These are phyloP conservation scores for Symbiotaphrina buchneri DNA, from an alignment of 495 filamentous ascomycete genomes.

Conservation along the genomic window DNA sequence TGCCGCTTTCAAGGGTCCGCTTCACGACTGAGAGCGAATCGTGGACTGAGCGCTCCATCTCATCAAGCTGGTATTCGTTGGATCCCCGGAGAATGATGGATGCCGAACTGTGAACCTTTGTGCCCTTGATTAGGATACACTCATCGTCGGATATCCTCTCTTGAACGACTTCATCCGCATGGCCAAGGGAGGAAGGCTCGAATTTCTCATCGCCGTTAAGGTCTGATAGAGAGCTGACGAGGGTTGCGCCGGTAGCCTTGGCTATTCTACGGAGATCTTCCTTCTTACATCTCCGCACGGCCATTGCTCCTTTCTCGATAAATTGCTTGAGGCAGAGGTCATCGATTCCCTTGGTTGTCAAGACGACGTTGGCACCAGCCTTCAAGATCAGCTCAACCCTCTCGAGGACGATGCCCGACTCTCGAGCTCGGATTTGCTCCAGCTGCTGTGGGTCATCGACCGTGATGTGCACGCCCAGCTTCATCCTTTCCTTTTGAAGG, in stretches of 20 bases:
- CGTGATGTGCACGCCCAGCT: constrained; percentile 94
- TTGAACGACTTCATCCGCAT: constrained; percentile 87
- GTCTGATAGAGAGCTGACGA: constrained; percentile 82
- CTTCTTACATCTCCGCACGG: constrained; percentile 92
- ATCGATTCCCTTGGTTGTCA: constrained; percentile 97
- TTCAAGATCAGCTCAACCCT: constrained; percentile 94
- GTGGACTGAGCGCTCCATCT: constrained; percentile 98
- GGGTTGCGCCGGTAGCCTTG: constrained; percentile 82
- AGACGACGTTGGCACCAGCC: constrained; percentile 84
- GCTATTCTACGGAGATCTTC: constrained; percentile 93
- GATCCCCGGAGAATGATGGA: constrained; percentile 91
- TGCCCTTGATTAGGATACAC: constrained; percentile 91
- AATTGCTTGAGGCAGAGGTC: constrained; percentile 89
- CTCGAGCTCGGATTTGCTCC: constrained; percentile 85
- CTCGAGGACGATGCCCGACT: constrained; percentile 82
- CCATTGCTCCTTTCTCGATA: constrained; percentile 89
- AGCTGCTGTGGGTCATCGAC: constrained; percentile 93
- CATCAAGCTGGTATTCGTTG: constrained; percentile 93
- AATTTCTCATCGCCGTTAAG: constrained; percentile 96
- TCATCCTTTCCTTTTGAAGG: constrained; percentile 96
- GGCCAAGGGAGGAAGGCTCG: constrained; percentile 66
- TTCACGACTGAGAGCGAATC: constrained; percentile 94
- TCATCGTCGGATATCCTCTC: constrained; percentile 98
- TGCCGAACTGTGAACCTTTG: constrained; percentile 77
- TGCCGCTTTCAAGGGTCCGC: constrained; percentile 88